Conservation (phyloP, 2,329 filamentous ascomycete species). For the Biscogniauxia mediterranea region DNA sequence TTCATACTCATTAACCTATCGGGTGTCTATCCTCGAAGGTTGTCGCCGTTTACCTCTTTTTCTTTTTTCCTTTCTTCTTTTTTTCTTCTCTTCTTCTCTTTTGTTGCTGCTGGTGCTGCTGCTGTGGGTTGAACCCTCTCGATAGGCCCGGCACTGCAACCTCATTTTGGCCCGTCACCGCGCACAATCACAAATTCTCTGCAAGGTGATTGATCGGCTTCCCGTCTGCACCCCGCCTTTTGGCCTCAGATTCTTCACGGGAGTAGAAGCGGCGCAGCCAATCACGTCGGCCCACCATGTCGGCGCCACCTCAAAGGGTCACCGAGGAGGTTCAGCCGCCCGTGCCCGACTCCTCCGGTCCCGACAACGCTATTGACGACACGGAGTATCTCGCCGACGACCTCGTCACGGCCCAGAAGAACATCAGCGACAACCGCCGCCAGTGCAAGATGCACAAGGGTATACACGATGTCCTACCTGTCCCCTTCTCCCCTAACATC, state of each 20-base stretch:
- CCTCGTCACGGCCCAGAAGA: conserved; percentile 38
- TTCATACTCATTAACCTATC: no score
- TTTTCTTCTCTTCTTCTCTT: no score
- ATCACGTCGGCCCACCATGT: neutral
- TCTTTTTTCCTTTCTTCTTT: no score
- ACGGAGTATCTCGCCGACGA: conserved; percentile 40
- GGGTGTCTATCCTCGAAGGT: no score
- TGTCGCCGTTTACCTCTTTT: no score
- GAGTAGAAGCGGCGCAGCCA: neutral
- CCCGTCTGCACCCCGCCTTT: neutral
- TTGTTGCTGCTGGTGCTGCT: no score
- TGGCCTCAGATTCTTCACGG: neutral
- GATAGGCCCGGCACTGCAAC: neutral
- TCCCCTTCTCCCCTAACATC: conserved; percentile 70
- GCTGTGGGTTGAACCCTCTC: no score
- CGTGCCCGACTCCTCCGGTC: neutral
- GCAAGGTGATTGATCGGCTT: neutral
- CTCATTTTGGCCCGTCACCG: neutral
- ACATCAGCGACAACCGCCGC: conserved; percentile 38
- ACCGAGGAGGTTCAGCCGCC: neutral
- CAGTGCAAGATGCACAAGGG: conserved; percentile 27
- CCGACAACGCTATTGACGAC: conserved; percentile 39
- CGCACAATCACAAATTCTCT: neutral
- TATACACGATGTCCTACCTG: conserved; percentile 46
- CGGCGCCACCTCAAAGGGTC: neutral